phyloP scores from a whole-genome alignment of 2,329 filamentous ascomycete genomes.

The Xylaria sp. region DNA sequence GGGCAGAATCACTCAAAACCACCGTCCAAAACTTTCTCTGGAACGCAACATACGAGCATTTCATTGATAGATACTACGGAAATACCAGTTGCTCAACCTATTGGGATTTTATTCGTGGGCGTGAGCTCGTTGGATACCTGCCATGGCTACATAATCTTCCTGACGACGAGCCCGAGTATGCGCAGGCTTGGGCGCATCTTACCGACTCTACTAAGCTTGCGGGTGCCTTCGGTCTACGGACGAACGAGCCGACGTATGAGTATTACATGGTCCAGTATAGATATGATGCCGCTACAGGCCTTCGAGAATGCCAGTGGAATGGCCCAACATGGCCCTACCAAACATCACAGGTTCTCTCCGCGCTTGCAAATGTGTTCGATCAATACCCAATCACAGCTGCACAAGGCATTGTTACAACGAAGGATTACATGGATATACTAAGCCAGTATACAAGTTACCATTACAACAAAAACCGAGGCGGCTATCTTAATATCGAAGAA shows the following conservation, averaged over 20 bases:
- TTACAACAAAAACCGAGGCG: slow-evolving; percentile 36
- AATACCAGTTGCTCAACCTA: slow-evolving; percentile 26
- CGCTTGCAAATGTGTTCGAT: slow-evolving; percentile 32
- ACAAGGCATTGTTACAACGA: slow-evolving; percentile 12
- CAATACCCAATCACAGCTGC: slow-evolving; percentile 26
- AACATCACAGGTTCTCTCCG: slow-evolving; percentile 29
- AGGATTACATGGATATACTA: slow-evolving; percentile 25
- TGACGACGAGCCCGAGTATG: slow-evolving; percentile 16
- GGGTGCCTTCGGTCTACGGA: slow-evolving; percentile 25
- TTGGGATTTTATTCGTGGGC: slow-evolving; percentile 34
- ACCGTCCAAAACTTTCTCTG: slow-evolving; percentile 26
- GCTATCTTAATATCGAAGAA: slow-evolving; percentile 33
- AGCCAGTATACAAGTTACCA: slow-evolving; percentile 26
- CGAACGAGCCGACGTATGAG: slow-evolving; percentile 31
- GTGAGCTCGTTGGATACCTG: slow-evolving; percentile 27
- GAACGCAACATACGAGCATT: slow-evolving; percentile 34
- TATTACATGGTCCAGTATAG: slow-evolving; percentile 35
- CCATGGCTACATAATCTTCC: slow-evolving; percentile 33
- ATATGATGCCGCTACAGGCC: slow-evolving; percentile 24
- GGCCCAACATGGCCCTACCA: slow-evolving; percentile 36
- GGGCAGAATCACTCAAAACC: slow-evolving; percentile 24
- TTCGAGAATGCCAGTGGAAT: slow-evolving; percentile 34
- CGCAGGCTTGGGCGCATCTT: slow-evolving; percentile 31
- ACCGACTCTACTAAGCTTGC: slow-evolving; percentile 17
- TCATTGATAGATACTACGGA: slow-evolving; percentile 30